Evolutionary conservation across 108 stramenopile genomes (phyloP), one percentile per base, ranked within the genome.

Genomic region (Skeletonema grethae): DNA sequence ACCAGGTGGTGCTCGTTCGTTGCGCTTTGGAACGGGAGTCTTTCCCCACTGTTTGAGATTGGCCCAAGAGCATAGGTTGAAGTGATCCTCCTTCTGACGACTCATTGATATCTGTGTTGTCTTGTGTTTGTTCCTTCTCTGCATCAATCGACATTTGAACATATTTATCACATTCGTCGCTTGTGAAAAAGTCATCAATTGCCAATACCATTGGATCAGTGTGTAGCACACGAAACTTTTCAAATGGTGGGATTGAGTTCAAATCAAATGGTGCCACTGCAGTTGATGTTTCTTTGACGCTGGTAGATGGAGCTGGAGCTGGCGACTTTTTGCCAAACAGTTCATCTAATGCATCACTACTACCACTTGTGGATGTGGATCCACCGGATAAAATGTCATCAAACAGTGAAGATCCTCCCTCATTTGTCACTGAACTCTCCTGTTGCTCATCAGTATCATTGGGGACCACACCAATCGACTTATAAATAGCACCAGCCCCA

Each of bases 21-120:
- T 90, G 89, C 0, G 92, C 73, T 63, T 82, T 80, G 39, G 87
- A 79, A 12, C 43, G 57, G n/a, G 73, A 53, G 67, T 94, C 89
- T 61, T 90, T 94, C 31, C 93, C 93, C 9, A 94, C 87, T 4
- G 93, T 94, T 55, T 79, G 86, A 36, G 93, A 94, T 71, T 82
- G 83, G 5, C 85, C 86, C 55, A 79, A 9, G 7, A 89, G 72
- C 61, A 89, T 68, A 8, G 84, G 85, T 61, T 64, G 53, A 15
- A 63, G 36, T 50, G 29, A 11, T 36, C 6, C 5, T 22, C 15
- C 11, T 63, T 56, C n/a, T 15, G 7, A 18, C n/a, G 15, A 34
- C 25, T 28, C 25, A 28, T 28, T 34, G 32, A 1, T 34, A 7
- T 5, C 7, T 34, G 32, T 4, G 32, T 7, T 34, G 3, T 34